phyloP scores from a whole-genome alignment of 148 eudicot genomes.

The Suaeda aralocaspica region DNA sequence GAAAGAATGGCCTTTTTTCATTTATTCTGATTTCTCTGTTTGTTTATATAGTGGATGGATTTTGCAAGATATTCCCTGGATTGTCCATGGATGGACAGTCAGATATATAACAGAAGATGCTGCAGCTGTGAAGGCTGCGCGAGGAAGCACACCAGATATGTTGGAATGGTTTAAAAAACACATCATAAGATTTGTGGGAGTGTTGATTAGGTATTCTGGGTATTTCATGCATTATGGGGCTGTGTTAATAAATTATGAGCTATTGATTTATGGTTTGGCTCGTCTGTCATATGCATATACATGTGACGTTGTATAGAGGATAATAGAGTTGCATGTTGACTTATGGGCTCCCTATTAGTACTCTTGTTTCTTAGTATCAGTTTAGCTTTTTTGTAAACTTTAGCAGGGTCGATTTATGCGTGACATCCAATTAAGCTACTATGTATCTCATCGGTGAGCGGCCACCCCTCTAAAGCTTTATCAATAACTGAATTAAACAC shows the following conservation, averaged over 20 bases:
- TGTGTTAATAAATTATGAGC: not conserved
- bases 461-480: too few species aligned
- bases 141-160: constrained; percentile 58
- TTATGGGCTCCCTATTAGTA: too few species aligned
- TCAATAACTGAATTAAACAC: too few species aligned
- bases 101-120: constrained; percentile 52
- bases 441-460: too few species aligned
- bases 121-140: constrained; percentile 41
- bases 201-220: not conserved
- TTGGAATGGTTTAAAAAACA: constrained; percentile 48
- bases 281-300: not conserved
- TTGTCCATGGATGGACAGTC: constrained; percentile 62
- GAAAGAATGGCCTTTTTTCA: too few species aligned
- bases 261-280: too few species aligned
- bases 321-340: not conserved
- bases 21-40: too few species aligned
- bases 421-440: too few species aligned
- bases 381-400: too few species aligned
- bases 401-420: too few species aligned
- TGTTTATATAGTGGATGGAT: constrained; percentile 3
- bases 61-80: constrained; percentile 53
- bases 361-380: too few species aligned
- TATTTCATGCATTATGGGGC: not conserved
- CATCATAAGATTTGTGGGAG: constrained; percentile 18
- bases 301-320: not conserved